Conservation (phyloP, 2,329 filamentous ascomycete genomes). For the Stachybotrys elegans region DNA sequence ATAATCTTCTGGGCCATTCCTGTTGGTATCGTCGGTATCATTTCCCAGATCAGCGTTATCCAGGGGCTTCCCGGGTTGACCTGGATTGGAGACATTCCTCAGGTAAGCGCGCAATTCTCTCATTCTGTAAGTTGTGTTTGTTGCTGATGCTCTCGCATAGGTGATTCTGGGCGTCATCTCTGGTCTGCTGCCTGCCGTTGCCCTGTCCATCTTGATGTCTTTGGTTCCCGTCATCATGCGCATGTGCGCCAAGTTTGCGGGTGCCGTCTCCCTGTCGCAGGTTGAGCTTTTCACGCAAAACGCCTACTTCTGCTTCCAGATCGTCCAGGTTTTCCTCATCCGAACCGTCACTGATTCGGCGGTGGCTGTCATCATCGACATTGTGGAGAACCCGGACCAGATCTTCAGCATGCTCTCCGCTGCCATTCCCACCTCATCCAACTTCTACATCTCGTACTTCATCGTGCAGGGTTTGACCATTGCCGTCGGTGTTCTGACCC, state of each 20-base stretch:
- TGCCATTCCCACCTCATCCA: slow-evolving; percentile 76
- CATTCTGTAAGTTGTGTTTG: not conserved
- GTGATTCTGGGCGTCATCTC: slow-evolving; percentile 73
- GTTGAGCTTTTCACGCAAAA: slow-evolving; percentile 89
- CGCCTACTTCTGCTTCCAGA: slow-evolving; percentile 84
- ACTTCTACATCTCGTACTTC: slow-evolving; percentile 91
- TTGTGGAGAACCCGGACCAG: slow-evolving; percentile 55
- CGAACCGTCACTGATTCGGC: slow-evolving; percentile 78
- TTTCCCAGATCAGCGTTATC: slow-evolving; percentile 78
- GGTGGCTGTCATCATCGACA: slow-evolving; percentile 58
- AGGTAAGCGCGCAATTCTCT: slow-evolving; percentile 11
- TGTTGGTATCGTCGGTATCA: slow-evolving; percentile 72
- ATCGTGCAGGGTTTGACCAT: slow-evolving; percentile 78
- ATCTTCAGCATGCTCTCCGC: slow-evolving; percentile 62
- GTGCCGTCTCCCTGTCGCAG: slow-evolving; percentile 71
- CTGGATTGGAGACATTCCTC: slow-evolving; percentile 71
- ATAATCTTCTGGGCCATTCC: slow-evolving; percentile 83
- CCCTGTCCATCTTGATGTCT: slow-evolving; percentile 77
- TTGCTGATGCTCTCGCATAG: slow-evolving; percentile 6
- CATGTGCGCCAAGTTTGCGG: slow-evolving; percentile 68
- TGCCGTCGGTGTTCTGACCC: slow-evolving; percentile 67
- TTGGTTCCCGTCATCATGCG: slow-evolving; percentile 66
- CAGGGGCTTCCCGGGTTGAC: slow-evolving; percentile 61
- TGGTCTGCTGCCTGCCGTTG: slow-evolving; percentile 73
- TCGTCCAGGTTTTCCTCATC: slow-evolving; percentile 91